phyloP scores from a whole-genome alignment of 75 land plant species.

The Selaginella moellendorffii region DNA sequence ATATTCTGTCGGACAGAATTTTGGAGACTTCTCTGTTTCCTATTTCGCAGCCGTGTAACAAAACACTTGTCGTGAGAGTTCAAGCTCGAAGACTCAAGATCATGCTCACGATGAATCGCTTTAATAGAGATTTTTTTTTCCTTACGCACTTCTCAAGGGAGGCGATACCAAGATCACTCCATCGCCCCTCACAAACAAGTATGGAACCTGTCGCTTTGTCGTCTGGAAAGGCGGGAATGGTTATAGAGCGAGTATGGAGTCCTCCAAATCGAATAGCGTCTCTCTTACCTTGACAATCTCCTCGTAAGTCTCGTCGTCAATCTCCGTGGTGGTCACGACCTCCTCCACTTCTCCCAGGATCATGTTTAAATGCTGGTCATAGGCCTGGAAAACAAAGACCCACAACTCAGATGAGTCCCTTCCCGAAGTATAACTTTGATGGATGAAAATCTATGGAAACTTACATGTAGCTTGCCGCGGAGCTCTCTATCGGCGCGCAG shows the following conservation, averaged over 20 bases:
- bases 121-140: no score
- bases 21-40: no score
- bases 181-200: conserved; percentile 86
- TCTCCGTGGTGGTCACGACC: conserved; percentile 76
- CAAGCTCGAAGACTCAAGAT: no score
- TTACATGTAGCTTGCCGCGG: conserved; percentile 85
- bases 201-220: conserved; percentile 59
- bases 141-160: conserved; percentile 74
- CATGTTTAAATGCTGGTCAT: conserved; percentile 97
- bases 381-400: conserved; percentile 74
- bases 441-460: no score
- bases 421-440: no score
- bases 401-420: no score
- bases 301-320: conserved; percentile 95
- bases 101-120: no score
- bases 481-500: conserved; percentile 89
- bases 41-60: no score
- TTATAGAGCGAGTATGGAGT: no score
- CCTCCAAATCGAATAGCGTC: no score
- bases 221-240: conserved; percentile 39
- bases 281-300: conserved; percentile 90
- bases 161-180: conserved; percentile 92
- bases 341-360: conserved; percentile 97
- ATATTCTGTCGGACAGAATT: no score
- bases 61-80: no score